Conservation (phyloP, 2,329 filamentous ascomycete species). For the Monosporascus sp. region DNA sequence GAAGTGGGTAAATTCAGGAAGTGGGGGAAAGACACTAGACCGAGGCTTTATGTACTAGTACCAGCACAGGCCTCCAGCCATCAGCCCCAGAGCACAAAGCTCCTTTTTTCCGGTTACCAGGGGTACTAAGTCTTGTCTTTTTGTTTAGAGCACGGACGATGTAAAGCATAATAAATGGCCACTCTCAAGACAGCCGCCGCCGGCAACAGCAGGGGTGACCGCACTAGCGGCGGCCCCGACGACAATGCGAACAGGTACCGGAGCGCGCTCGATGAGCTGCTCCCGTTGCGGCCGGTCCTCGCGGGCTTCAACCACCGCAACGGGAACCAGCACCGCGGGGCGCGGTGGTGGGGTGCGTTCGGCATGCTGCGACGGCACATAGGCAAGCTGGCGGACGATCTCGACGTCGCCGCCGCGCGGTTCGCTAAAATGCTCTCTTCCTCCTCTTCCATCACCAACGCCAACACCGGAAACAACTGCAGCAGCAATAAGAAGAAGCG, state of each 20-base stretch:
- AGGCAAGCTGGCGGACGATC: slow-evolving; percentile 43
- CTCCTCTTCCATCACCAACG: slow-evolving; percentile 5
- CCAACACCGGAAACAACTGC: slow-evolving; percentile 3
- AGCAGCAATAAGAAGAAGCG: slow-evolving; percentile 31
- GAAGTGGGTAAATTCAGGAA: too few relatives aligned
- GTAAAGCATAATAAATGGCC: too few relatives aligned
- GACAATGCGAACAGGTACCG: slow-evolving; percentile 3
- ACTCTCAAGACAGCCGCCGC: too few relatives aligned
- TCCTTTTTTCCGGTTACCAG: too few relatives aligned
- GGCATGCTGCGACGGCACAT: slow-evolving; percentile 65
- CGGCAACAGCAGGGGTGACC: not conserved
- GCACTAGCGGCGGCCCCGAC: not conserved
- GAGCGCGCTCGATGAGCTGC: slow-evolving; percentile 19
- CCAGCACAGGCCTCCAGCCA: too few relatives aligned
- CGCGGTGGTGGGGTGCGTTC: slow-evolving; percentile 76
- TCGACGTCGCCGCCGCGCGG: slow-evolving; percentile 23
- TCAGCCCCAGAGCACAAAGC: too few relatives aligned
- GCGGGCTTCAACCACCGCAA: slow-evolving; percentile 76
- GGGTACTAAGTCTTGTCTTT: too few relatives aligned
- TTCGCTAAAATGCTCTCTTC: not conserved
- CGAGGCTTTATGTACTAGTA: too few relatives aligned
- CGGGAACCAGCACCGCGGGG: slow-evolving; percentile 80
- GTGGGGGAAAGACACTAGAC: too few relatives aligned
- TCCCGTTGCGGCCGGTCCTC: slow-evolving; percentile 47
- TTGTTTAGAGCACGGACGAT: too few relatives aligned